These are phyloP conservation scores for Boletus barrowsii DNA, from an alignment of 768 basidiomycete species.

Conservation along the genomic window DNA sequence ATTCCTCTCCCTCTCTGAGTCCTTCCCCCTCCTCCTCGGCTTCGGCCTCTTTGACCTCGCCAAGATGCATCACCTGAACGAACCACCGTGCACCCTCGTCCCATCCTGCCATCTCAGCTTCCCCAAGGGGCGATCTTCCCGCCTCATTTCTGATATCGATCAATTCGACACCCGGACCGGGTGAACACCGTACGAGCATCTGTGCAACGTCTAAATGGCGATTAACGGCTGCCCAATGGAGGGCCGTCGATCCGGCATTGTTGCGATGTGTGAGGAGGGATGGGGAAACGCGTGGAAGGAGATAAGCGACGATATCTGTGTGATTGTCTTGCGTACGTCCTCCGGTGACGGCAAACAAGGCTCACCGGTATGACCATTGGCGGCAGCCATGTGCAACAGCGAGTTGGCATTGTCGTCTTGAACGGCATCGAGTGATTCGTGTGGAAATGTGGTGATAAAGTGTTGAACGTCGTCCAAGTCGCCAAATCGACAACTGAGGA, in stretches of 20 bases:
- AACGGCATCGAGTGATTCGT: conserved; percentile 42
- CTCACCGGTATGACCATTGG: conserved; percentile 85
- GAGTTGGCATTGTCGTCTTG: conserved; percentile 79
- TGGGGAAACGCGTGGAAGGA: conserved; percentile 59
- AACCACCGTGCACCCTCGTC: conserved; percentile 84
- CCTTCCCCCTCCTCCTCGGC: conserved; percentile 25
- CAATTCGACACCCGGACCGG: conserved; percentile 59
- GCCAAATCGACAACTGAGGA: conserved; percentile 85
- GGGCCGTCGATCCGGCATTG: conserved; percentile 69
- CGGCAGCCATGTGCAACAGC: conserved; percentile 81
- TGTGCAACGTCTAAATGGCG: conserved; percentile 63
- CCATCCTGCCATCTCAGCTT: conserved; percentile 78
- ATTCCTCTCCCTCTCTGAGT: conserved; percentile 27
- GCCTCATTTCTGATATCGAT: conserved; percentile 76
- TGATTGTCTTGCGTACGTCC: conserved; percentile 37
- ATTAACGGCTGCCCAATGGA: conserved; percentile 93
- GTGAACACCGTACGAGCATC: conserved; percentile 53
- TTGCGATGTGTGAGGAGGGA: conserved; percentile 63
- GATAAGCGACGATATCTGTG: conserved; percentile 71
- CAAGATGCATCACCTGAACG: conserved; percentile 76
- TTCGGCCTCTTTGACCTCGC: conserved; percentile 36
- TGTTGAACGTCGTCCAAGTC: conserved; percentile 74
- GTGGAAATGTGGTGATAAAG: conserved; percentile 61
- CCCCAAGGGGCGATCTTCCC: conserved; percentile 74
- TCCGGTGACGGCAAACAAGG: background rate